Conservation (phyloP, 345 rosid genomes). For the Reutealis trisperma region DNA sequence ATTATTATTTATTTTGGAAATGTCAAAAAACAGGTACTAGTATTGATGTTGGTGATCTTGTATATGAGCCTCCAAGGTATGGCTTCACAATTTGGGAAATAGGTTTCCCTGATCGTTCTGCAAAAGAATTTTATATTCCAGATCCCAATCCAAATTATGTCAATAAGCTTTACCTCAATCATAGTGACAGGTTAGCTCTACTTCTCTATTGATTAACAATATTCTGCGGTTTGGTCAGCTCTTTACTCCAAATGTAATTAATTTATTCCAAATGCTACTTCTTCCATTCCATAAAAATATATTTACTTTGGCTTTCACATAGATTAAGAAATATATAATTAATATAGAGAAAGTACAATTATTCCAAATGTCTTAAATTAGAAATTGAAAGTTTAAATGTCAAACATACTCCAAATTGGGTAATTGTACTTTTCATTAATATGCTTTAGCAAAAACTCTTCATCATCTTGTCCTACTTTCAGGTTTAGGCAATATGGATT, state of each 20-base stretch:
- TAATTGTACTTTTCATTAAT: too few relatives aligned
- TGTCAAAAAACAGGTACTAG: slow-evolving; percentile 42
- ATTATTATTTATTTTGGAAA: not conserved
- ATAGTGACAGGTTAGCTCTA: slow-evolving; percentile 56
- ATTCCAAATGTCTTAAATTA: too few relatives aligned
- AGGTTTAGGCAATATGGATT: slow-evolving; percentile 86
- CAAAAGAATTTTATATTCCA: slow-evolving; percentile 76
- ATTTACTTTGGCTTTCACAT: too few relatives aligned
- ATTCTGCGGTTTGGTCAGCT: too few relatives aligned
- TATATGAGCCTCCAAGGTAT: slow-evolving; percentile 76
- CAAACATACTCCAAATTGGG: too few relatives aligned
- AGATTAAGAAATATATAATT: too few relatives aligned
- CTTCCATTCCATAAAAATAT: too few relatives aligned
- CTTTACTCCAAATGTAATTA: too few relatives aligned
- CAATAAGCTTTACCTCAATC: slow-evolving; percentile 59
- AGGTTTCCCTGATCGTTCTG: slow-evolving; percentile 80
- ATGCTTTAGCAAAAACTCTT: not conserved
- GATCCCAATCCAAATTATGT: slow-evolving; percentile 67
- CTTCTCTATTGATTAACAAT: not conserved
- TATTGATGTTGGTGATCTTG: slow-evolving; percentile 56
- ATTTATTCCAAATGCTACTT: too few relatives aligned
- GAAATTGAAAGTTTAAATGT: too few relatives aligned
- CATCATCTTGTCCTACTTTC: not conserved
- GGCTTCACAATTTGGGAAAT: slow-evolving; percentile 94
- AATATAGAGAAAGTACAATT: too few relatives aligned